Percentiles rank a stretch among this genome's conserved stretches.
These are phyloP conservation scores for Parsonsia alboflavescens DNA, from an alignment of 257 asterid genomes.

Conservation along the genomic window DNA sequence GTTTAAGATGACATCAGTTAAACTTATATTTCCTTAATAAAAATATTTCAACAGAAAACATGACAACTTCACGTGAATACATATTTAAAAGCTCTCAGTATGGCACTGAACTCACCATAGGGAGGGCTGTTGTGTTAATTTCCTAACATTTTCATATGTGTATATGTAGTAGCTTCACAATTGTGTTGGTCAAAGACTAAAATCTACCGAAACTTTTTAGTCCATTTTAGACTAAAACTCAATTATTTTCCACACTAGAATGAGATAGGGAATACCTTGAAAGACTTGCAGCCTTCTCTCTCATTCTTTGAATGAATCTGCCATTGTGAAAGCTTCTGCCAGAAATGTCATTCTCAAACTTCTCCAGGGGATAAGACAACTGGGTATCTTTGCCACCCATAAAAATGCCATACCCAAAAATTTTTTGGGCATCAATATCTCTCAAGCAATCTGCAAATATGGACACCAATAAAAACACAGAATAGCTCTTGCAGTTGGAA, in stretches of 20 bases:
- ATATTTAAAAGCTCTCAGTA: too few species aligned
- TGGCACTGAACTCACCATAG: too few species aligned
- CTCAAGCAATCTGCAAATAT: conserved; percentile 52
- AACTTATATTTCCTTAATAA: too few species aligned
- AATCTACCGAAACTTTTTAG: neutral
- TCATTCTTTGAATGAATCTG: conserved; percentile 70
- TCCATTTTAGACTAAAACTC: neutral
- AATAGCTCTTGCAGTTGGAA: neutral
- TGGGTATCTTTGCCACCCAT: conserved; percentile 56
- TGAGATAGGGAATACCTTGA: conserved; percentile 56
- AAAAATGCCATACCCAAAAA: conserved; percentile 68
- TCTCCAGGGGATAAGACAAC: conserved; percentile 69
- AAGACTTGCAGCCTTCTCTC: conserved; percentile 70
- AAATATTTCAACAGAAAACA: neutral
- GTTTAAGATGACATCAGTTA: neutral
- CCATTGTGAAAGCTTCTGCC: conserved; percentile 89
- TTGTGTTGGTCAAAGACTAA: too few species aligned
- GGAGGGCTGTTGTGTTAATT: too few species aligned
- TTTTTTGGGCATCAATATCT: conserved; percentile 65
- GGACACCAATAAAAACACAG: neutral
- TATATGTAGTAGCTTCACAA: too few species aligned
- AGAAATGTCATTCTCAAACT: conserved; percentile 52
- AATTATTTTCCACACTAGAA: too few species aligned
- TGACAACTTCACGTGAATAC: too few species aligned
- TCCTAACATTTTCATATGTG: too few species aligned